Evolutionary conservation across 176 grass and related monocot species (phyloP), one percentile per base, ranked within the genome.

Genomic region (Tillandsia leiboldiana): DNA sequence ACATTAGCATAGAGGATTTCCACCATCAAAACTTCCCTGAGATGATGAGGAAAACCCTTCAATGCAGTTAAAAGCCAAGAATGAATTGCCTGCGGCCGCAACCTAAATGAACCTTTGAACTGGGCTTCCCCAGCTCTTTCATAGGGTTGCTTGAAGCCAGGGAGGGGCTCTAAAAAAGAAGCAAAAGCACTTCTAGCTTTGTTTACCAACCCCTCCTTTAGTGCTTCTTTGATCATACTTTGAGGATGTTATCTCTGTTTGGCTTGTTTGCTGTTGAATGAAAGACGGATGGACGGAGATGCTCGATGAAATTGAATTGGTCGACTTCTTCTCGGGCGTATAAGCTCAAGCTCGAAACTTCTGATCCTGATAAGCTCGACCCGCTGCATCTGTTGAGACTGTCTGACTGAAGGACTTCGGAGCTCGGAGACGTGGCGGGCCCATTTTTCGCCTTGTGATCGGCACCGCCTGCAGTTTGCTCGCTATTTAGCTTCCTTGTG

Each of bases 71-170:
- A n/a, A 64, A 87, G 88, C 88, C 88, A 91, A 87, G 84, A 63
- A 91, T 92, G 89, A 92, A 9, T 78, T 81, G 80, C 85, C 85
- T 20, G n/a, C n/a, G n/a, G n/a, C n/a, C n/a, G n/a, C n/a, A n/a
- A n/a, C n/a, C n/a, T n/a, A n/a, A n/a, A n/a, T n/a, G n/a, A n/a
- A n/a, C n/a, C n/a, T n/a, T n/a, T n/a, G n/a, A n/a, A n/a, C n/a
- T n/a, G 50, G 68, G 50, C 10, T 26, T 53, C 9, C 14, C 63
- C 49, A 53, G 50, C 12, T 49, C 14, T 13, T 23, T 22, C 49
- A 69, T 77, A 29, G 59, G 74, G 51, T 59, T 59, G 64, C 9
- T 8, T 12, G 22, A 48, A 77, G 15, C 17, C 48, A 47, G 10
- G 7, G 74, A 47, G 50, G 74, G 28, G 74, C 17, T 7, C 12